Percentiles rank a stretch among this genome's conserved stretches.
phyloP scores from a whole-genome alignment of 2,329 filamentous ascomycete genomes.

The Phialocephala subalpina region DNA sequence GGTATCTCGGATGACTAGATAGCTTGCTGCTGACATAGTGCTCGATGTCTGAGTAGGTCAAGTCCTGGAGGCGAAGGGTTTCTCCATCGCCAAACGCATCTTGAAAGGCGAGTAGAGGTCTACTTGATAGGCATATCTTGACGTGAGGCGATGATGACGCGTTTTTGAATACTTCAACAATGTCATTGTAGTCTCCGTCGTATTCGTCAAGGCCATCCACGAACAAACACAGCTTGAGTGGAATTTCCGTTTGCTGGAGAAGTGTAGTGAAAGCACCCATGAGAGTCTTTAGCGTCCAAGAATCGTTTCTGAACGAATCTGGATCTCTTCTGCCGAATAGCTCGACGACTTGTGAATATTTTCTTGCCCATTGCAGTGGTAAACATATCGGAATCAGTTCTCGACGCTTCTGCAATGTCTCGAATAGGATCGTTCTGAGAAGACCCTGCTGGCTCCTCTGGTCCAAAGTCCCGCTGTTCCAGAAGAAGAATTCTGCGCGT shows the following conservation, averaged over 20 bases:
- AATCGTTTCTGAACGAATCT: neutral
- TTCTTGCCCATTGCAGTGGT: neutral
- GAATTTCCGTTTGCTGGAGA: neutral
- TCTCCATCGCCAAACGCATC: neutral
- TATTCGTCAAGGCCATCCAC: conserved; percentile 14
- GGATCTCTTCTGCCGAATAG: neutral
- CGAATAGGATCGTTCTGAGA: too few relatives aligned
- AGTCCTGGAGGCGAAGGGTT: neutral
- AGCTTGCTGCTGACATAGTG: neutral
- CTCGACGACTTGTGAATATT: neutral
- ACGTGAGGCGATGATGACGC: neutral
- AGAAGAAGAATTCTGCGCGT: too few relatives aligned
- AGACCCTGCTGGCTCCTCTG: too few relatives aligned
- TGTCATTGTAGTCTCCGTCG: neutral
- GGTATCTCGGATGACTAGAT: neutral
- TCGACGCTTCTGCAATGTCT: too few relatives aligned
- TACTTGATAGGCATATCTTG: conserved; percentile 10
- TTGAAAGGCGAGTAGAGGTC: neutral
- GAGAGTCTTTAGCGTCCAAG: neutral
- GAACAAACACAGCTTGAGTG: neutral
- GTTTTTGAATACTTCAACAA: neutral
- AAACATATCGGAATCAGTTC: too few relatives aligned
- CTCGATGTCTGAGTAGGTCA: neutral
- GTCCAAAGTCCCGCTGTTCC: too few relatives aligned
- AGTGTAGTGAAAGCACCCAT: neutral